phyloP scores from a whole-genome alignment of 768 basidiomycete genomes.

The Mycena filopes region DNA sequence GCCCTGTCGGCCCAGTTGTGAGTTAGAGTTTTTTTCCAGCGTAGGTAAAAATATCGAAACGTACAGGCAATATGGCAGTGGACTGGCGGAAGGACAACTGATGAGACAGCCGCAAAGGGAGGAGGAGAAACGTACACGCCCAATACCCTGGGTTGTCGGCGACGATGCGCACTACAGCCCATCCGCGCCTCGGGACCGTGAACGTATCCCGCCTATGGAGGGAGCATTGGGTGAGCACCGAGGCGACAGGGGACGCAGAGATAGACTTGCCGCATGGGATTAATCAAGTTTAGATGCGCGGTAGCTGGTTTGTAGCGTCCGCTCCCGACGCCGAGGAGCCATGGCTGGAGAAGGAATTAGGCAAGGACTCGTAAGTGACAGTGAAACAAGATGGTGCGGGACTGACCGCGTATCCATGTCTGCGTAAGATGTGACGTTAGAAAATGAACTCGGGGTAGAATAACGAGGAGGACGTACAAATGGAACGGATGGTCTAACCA shows the following conservation, averaged over 20 bases:
- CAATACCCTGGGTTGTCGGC: constrained; percentile 31
- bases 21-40: too few relatives aligned
- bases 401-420: constrained; percentile 25
- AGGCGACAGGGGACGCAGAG: neutral
- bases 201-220: constrained; percentile 28
- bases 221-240: neutral
- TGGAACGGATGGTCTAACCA: constrained; percentile 24
- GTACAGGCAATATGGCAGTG: constrained; percentile 33
- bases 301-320: constrained; percentile 24
- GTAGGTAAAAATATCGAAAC: neutral
- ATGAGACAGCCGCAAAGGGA: neutral
- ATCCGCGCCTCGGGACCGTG: constrained; percentile 20
- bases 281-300: neutral
- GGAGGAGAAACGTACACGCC: constrained; percentile 27
- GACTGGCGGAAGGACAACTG: neutral
- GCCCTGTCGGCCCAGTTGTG: constrained; percentile 14
- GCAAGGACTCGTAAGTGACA: too few relatives aligned
- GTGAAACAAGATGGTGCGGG: neutral
- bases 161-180: constrained; percentile 30
- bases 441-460: too few relatives aligned
- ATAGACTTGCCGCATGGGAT: constrained; percentile 21
- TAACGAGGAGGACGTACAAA: constrained; percentile 5
- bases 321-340: constrained; percentile 26
- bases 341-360: constrained; percentile 16
- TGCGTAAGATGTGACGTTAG: neutral